Percentiles rank a stretch among this genome's conserved stretches.
phyloP scores from a whole-genome alignment of 2,329 filamentous ascomycete species.

The Fusarium tricinctum region DNA sequence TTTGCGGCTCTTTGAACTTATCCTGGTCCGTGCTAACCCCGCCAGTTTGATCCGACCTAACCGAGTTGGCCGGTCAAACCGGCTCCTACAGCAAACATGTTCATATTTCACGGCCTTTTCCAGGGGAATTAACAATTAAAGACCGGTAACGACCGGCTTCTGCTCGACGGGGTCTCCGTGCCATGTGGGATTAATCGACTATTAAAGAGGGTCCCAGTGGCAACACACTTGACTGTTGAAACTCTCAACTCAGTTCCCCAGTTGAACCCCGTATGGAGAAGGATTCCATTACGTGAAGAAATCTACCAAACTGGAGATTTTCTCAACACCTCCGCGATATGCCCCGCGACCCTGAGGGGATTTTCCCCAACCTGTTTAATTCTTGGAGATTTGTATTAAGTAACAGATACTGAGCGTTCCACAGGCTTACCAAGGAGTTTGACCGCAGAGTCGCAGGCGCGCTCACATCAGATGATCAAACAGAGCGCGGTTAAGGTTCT shows the following conservation, averaged over 20 bases:
- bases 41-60: constrained; percentile 42
- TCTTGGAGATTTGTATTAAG: constrained; percentile 24
- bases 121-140: constrained; percentile 4
- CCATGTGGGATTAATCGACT: constrained; percentile 16
- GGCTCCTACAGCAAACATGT: constrained; percentile 12
- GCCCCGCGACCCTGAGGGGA: constrained; percentile 28
- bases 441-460: neutral
- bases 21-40: constrained; percentile 37
- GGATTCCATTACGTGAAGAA: constrained; percentile 39
- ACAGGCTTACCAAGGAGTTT: constrained; percentile 7
- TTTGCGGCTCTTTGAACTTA: constrained; percentile 27
- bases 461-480: neutral
- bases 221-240: constrained; percentile 6
- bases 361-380: constrained; percentile 26
- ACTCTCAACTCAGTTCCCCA: constrained; percentile 13
- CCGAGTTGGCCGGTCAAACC: constrained; percentile 38
- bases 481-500: neutral
- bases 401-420: constrained; percentile 17
- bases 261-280: constrained; percentile 27
- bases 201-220: constrained; percentile 35
- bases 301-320: constrained; percentile 20
- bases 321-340: constrained; percentile 26
- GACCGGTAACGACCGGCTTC: constrained; percentile 42
- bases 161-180: constrained; percentile 17
- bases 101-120: neutral